A percentile compares a stretch with the other conserved stretches of the same genome.
phyloP scores from a whole-genome alignment of 768 basidiomycete genomes.

The Boletus subcaerulescens region DNA sequence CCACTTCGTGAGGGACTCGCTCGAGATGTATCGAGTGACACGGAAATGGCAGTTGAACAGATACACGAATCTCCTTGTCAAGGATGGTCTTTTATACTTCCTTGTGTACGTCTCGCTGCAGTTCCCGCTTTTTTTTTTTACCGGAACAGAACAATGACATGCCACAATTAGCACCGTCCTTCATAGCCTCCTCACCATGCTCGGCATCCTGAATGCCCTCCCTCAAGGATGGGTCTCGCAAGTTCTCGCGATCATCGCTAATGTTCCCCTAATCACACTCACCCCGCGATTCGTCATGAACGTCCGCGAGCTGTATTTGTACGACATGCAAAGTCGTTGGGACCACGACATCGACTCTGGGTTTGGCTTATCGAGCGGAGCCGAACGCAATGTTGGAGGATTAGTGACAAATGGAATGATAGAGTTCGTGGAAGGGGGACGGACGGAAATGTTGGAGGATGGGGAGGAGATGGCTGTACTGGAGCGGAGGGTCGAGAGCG shows the following conservation, averaged over 20 bases:
- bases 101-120: not conserved
- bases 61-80: not conserved
- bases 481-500: not conserved
- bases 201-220: not conserved
- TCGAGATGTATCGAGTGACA: not conserved
- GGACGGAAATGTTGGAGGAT: not conserved
- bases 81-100: not conserved
- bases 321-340: not conserved
- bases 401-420: not conserved
- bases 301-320: not conserved
- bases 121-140: not conserved
- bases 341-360: not conserved
- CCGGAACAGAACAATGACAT: not conserved
- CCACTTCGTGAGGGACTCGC: not conserved
- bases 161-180: not conserved
- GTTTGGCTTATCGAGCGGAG: not conserved
- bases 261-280: not conserved
- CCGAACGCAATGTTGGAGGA: not conserved
- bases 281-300: not conserved
- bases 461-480: not conserved
- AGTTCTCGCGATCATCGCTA: not conserved
- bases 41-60: not conserved
- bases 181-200: not conserved
- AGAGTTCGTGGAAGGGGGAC: not conserved
- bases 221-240: not conserved